Base-by-base conservation (phyloP, 73 alveolate species). In the Paramecium biaurelia region DNA sequence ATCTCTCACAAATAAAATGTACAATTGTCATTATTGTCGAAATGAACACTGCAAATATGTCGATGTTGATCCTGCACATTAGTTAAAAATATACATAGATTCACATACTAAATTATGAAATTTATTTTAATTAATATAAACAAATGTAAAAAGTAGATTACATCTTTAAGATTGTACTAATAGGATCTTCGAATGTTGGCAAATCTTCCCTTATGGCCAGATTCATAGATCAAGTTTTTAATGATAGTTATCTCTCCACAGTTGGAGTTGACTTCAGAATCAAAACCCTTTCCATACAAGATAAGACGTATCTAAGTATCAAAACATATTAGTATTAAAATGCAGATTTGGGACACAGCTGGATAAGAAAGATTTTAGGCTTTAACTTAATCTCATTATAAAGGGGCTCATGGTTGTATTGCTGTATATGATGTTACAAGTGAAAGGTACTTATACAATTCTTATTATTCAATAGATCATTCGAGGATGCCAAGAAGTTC, bases 321-420 rank as follows among this genome's bases (percentile, higher is more conserved):
- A 6, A 11, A 7, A 18, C 34, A 7, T 24, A 41, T 79, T 79
- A 79, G 90, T 24, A 92, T 95, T 43, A 95, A 93, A 68, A 76
- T 95, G 26, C 56, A 95, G 85, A 45, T 95, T 7, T 96, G 98
- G 97, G 97, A 96, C 79, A 96, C 97, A 24, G 99, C 98, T 21
- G 99, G 98, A 28, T 89, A 95, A 85, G 98, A 95, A 42, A 68
- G 96, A 85, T 96, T 95, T 89, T 74, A 93, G n/a, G 92, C 95
- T 21, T 92, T 96, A 58, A 96, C 99, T 14, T 88, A 97, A 35
- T 87, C 97, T 18, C 96, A 95, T 74, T 96, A 96, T 72, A 90
- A 95, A 86, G 99, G 99, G 10, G 93, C 98, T 6, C 98, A 95
- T 58, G 95, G 97, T 6, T 93, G 96, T 41, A 82, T 96, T 26